phyloP scores from a whole-genome alignment of 805 yeast genomes.

The Teunomyces cretensis region DNA sequence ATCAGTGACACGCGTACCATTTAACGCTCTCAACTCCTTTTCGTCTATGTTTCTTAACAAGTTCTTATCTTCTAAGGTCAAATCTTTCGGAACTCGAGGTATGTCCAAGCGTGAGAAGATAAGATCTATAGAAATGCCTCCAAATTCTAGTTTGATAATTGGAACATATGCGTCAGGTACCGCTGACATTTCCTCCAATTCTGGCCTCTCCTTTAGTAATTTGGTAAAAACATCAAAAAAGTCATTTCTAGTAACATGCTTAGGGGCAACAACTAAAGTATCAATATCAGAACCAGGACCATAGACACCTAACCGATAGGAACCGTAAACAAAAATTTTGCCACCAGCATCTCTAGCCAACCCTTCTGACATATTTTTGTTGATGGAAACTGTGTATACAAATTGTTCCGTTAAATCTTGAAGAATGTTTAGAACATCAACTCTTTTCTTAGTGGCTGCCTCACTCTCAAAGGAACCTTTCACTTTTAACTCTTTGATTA shows the following conservation, averaged over 20 bases:
- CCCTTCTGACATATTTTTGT: conserved; percentile 92
- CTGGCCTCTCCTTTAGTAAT: conserved; percentile 69
- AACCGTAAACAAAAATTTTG: conserved; percentile 93
- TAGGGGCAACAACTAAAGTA: conserved; percentile 94
- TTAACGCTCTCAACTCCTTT: conserved; percentile 81
- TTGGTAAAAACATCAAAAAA: conserved; percentile 80
- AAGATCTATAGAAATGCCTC: conserved; percentile 91
- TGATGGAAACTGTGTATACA: conserved; percentile 76
- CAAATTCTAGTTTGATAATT: conserved; percentile 82
- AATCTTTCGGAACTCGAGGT: conserved; percentile 73
- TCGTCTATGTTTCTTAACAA: conserved; percentile 86
- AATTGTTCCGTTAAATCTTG: conserved; percentile 78
- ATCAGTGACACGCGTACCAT: conserved; percentile 97
- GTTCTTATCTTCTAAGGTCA: conserved; percentile 82
- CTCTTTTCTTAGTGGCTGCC: conserved; percentile 77
- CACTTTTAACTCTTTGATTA: conserved; percentile 74
- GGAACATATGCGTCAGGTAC: conserved; percentile 99
- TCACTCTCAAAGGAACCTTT: conserved; percentile 91
- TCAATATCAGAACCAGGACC: conserved; percentile 99
- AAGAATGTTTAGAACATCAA: conserved; percentile 64
- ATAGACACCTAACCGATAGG: conserved; percentile 91
- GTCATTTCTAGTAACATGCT: conserved; percentile 87
- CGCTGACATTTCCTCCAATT: conserved; percentile 84
- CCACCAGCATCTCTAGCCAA: conserved; percentile 99
- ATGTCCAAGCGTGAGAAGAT: conserved; percentile 81